Evolutionary conservation across 2,329 filamentous ascomycete species (phyloP).

Genomic region (Cercospora citrullina): DNA sequence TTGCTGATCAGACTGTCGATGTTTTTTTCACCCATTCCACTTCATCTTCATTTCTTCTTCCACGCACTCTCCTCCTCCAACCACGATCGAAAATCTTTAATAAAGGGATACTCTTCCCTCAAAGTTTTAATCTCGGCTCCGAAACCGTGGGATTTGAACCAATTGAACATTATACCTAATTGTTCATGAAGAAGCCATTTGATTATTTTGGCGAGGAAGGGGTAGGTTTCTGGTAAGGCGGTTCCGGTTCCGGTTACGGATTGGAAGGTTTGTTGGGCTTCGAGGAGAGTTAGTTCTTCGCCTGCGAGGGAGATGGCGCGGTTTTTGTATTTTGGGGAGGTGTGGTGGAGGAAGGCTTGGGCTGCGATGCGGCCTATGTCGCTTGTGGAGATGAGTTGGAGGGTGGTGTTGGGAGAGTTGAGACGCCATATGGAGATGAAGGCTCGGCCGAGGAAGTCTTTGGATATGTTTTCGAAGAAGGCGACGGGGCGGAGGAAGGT

Average conservation of each 20-base stretch:
- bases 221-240: slow-evolving; percentile 46
- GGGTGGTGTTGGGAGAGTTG: slow-evolving; percentile 20
- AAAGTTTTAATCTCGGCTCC: slow-evolving; percentile 48
- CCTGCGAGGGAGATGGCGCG: slow-evolving; percentile 53
- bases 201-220: slow-evolving; percentile 44
- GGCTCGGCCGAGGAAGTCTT: slow-evolving; percentile 50
- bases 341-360: slow-evolving; percentile 49
- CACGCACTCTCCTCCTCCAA: slow-evolving; percentile 51
- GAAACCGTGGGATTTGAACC: slow-evolving; percentile 53
- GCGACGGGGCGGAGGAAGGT: slow-evolving; percentile 63
- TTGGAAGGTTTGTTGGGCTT: slow-evolving; percentile 51
- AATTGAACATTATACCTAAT: slow-evolving; percentile 42
- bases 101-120: slow-evolving; percentile 46
- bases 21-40: not conserved
- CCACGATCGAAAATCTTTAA: slow-evolving; percentile 53
- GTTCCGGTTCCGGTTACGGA: slow-evolving; percentile 46
- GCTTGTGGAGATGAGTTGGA: slow-evolving; percentile 44
- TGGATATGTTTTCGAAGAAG: slow-evolving; percentile 62
- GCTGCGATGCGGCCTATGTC: slow-evolving; percentile 54
- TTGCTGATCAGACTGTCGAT: not conserved
- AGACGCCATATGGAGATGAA: slow-evolving; percentile 50
- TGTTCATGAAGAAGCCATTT: slow-evolving; percentile 43
- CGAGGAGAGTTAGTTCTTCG: slow-evolving; percentile 52
- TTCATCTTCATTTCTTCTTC: slow-evolving; percentile 22
- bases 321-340: slow-evolving; percentile 45